Base-by-base conservation (phyloP, 805 yeast species). In the Kluyveromyces lactis region DNA sequence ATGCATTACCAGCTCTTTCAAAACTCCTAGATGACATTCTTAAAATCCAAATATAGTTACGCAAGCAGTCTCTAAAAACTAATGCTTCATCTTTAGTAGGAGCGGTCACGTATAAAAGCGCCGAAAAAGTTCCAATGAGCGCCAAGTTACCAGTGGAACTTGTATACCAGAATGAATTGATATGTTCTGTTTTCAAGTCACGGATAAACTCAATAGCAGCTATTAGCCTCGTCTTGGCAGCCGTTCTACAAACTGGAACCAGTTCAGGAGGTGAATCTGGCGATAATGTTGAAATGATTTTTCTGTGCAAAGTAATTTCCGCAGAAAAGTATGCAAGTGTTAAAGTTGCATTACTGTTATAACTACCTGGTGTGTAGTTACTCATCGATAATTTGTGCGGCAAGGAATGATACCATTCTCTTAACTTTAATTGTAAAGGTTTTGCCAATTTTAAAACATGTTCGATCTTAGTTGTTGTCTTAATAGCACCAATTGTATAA, bases 101-200 rank as follows among this genome's bases (percentile, higher is more conserved):
- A 1, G 92, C 66, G 0, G 95, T 82, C 12, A 81, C 79, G 50
- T 73, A 84, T 40, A 89, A 62, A 10, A 89, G 66, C 0, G 94
- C 80, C 0, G 95, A 95, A 68, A 89, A 89, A 0, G 90, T 76
- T 2, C 95, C 96, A 29, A 87, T 85, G 27, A 85, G 62, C 5
- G 95, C 77, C 46, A 89, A 76, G 52, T 85, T 86, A 11, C 82
- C 71, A 0, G 92, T 71, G 0, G 95, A 75, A 1, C 87, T 76
- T 1, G 87, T 75, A 60, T 85, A 92, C 96, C 96, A 89, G 58
- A 86, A 87, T 9, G 95, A 77, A 55, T 80, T 89, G 35, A 86
- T 70, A 53, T 86, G 95, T 49, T 86, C 95, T 8, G 82, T 80
- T 49, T 79, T 80, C 56, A 89, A 68, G 43, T 77, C 81, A 36